Base-by-base conservation (phyloP, 805 yeast genomes). In the Candida palmyrensis region DNA sequence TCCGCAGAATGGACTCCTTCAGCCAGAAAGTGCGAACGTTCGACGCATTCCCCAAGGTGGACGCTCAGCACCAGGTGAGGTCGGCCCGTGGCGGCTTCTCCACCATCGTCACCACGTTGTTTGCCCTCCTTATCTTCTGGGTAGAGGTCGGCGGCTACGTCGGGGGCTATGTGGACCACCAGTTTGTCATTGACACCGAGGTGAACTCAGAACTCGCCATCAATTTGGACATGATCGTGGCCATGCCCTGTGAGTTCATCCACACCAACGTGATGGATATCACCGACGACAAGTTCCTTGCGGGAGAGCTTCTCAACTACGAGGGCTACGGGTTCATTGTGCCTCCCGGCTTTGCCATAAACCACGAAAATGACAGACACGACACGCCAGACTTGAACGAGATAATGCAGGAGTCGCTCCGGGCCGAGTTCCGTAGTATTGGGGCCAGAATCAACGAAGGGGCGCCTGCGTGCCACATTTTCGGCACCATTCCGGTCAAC, bases 391-490 rank as follows among this genome's bases (percentile, higher is more conserved):
- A 79, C 20, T 53, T 84, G 36, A 87, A 80, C 39, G 77, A 71
- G 36, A 73, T 83, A 19, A 61, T 84, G 57, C 75, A 72, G 18
- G 82, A 79, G 41, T 76, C 83, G 4, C 54, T 82, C 29, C 67
- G 73, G 25, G 90, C 90, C 0, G 78, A 79, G 43, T 84, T 77
- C 46, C 60, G 73, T 18, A 40, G 55, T 2, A 41, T 53, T 14
- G 77, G 78, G 3, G 37, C 55, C 2, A 63, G 68, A 12, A 42
- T 48, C 9, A 62, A 70, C 43, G 70, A 72, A 30, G 81, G 75
- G 2, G 72, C 78, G 1, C 86, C 84, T 3, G 89, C 88, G n/a
- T 89, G 97, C 57, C 86, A 86, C 44, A 74, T 89, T 2, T 83
- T 72, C 48, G 97, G 97, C 3, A 64, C 77, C 1, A 69, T 89